Evolutionary conservation across 192 early-diverging fungal genomes (phyloP), one percentile per base, ranked within the genome.

Genomic region (Umbelopsis isabellina): DNA sequence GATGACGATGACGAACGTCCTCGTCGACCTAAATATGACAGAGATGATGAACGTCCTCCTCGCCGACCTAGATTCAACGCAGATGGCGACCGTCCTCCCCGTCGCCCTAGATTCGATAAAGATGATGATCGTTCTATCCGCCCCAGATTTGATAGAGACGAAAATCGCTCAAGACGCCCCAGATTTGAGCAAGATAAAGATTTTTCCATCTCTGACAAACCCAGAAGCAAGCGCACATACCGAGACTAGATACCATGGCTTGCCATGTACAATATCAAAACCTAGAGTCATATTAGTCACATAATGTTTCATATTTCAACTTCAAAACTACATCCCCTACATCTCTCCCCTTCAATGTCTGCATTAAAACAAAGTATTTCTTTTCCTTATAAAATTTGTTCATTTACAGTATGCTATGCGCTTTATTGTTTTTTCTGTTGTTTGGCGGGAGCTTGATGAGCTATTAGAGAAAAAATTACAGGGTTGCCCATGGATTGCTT

Each of bases 381-480:
- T 11, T 35, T 55, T 25, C 9, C 27, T 55, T 55, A 15, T 4
- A 61, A 35, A 35, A 35, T 37, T 35, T 35, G 25, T 61, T 30
- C 27, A 35, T 27, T 35, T 61, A 61, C 27, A 61, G 27, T 30
- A 35, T 61, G 51, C 22, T 52, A 52, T 52, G 20, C 51, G 25
- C 25, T 52, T n/a, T 21, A 23, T 21, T 52, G 51, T 35, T 10
- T 16, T n/a, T 35, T 58, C 11, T 35, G 37, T 41, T 41, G 10
- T 41, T 41, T 41, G 37, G 10, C 37, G 6, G 37, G 37, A 41
- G 37, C 13, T 61, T 4, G 52, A 25, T 15, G 20, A 15, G 53
- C 23, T 30, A 61, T 61, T 61, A 61, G 55, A 35, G 55, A 51
- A 51, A 50, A 53, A 61, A 61, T 61, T 61, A 61, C 55, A 61